Base-by-base conservation (phyloP, 1,139 yeast genomes). In the Protomyces inouyei region DNA sequence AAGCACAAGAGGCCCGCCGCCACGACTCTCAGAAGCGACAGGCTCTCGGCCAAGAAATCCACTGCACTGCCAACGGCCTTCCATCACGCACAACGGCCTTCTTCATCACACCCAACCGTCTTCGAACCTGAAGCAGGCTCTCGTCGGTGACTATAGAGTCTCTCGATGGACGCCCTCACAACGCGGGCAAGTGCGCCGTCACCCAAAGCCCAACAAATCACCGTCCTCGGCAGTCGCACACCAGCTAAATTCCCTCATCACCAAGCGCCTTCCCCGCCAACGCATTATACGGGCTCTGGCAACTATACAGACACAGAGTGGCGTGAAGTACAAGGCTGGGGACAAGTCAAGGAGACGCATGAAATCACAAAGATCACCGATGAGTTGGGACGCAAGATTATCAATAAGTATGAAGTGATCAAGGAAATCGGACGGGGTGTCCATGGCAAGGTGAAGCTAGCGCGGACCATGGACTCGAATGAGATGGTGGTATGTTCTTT, bases 371-470 rank as follows among this genome's bases (percentile, higher is more conserved):
- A 93, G 59, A 96, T 91, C 70, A 91, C 88, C 74, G 97, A 93
- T 74, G 98, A 98, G 0, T 86, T 89, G 2, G 86, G 88, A 67
- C 83, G 96, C 60, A 88, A 92, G 73, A 85, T 88, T 36, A 80
- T 95, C 68, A 95, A 95, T 76, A 86, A 96, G 0, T 95, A 93
- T 73, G 98, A 93, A 75, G 88, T 95, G 51, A 77, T 92, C 48
- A 79, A 82, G 54, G 98, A 93, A 75, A 80, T 95, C 46, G 99
- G 99, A 3, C 82, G 89, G 59, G 99, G 99, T 12, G 97, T 93
- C 74, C 98, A 93, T 75, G 98, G 99, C 18, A 92, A 91, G 74
- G 99, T 95, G 54, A 95, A 93, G 74, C 80, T 95, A 28, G 98
- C 97, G 0, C 82, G 82, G 67, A 95, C 60, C 10, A 18, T 59